phyloP scores from a whole-genome alignment of 257 asterid species.

The Sherardia arvensis region DNA sequence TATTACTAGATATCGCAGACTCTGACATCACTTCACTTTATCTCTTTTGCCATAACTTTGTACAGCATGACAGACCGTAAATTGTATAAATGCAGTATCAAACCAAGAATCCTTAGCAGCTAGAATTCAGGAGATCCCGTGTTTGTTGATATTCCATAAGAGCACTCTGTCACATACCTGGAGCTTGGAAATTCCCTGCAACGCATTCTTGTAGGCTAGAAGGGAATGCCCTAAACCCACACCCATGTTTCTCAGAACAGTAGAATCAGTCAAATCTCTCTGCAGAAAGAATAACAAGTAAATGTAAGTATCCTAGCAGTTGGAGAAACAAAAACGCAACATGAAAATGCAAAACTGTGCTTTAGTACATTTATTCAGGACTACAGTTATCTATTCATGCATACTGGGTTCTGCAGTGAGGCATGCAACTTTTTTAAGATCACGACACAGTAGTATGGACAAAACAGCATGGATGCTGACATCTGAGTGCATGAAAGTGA shows the following conservation, averaged over 20 bases:
- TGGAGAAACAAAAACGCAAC: constrained; percentile 10
- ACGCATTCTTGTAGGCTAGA: constrained; percentile 75
- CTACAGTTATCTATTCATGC: neutral
- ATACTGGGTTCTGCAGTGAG: neutral
- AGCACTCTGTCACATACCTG: constrained; percentile 38
- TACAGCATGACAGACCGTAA: neutral
- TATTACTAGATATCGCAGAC: neutral
- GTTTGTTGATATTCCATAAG: neutral
- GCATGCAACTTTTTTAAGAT: neutral
- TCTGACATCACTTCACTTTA: neutral
- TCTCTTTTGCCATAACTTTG: neutral
- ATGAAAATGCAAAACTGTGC: neutral
- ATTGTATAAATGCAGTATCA: neutral
- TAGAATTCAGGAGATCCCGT: neutral
- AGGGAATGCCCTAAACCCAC: constrained; percentile 82
- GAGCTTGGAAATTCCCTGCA: constrained; percentile 77
- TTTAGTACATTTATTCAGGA: neutral
- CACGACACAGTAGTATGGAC: neutral
- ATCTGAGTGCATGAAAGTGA: neutral
- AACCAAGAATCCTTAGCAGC: neutral
- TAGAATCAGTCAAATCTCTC: constrained; percentile 89
- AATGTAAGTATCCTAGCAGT: neutral
- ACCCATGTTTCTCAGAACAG: constrained; percentile 84
- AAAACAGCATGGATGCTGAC: neutral
- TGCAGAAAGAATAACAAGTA: constrained; percentile 18